These are phyloP conservation scores for Quercus alba DNA, from an alignment of 306 rosid genomes.

Conservation along the genomic window DNA sequence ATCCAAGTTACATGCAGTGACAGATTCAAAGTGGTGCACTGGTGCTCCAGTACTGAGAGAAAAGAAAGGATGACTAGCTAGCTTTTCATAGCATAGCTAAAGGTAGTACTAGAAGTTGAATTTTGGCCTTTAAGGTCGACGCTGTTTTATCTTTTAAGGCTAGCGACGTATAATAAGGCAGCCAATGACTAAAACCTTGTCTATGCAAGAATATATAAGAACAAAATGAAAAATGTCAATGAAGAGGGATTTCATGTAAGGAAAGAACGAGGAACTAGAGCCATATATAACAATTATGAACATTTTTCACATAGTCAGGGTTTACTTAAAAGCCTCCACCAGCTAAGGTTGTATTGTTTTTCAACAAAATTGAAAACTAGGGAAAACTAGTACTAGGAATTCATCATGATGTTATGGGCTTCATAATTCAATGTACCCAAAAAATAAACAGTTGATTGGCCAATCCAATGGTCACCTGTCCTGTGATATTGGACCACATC, in stretches of 20 bases:
- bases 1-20: no score
- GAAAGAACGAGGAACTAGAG: neutral
- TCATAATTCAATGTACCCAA: neutral
- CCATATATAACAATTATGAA: neutral
- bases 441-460: neutral
- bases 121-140: neutral
- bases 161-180: no score
- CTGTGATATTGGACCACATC: constrained; percentile 13
- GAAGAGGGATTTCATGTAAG: neutral
- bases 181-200: no score
- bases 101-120: neutral
- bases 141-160: no score
- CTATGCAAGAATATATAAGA: neutral
- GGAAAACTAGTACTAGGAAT: neutral
- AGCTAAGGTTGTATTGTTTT: neutral
- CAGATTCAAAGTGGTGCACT: neutral
- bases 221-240: neutral
- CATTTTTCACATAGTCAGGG: neutral
- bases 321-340: neutral
- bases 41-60: neutral
- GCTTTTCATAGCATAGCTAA: neutral
- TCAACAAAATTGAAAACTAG: neutral
- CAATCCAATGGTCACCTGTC: neutral
- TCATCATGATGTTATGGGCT: neutral
- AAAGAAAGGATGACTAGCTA: neutral